Evolutionary conservation across 208 protist genomes (phyloP), one percentile per base, ranked within the genome.

Genomic region (Crithidia fasciculata): DNA sequence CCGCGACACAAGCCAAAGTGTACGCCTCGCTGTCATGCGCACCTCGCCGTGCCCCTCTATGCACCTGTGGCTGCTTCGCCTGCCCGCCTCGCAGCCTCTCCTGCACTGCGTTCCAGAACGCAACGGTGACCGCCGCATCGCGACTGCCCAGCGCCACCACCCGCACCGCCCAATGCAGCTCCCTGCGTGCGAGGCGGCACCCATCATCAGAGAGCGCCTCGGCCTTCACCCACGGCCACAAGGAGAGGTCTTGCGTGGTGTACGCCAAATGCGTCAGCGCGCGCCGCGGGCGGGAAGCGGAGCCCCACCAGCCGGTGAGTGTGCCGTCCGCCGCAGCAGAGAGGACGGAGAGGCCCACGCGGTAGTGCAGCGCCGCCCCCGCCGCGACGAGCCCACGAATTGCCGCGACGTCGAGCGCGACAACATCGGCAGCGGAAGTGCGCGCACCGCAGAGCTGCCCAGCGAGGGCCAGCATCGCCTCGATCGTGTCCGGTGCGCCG

Each of bases 111-210:
- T 39, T 12, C 65, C 65, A 70, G 54, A 70, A 59, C 6, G n/a
- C 65, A 16, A 61, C 43, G 3, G 65, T 37, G 4, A 8, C 28
- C 54, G 18, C 60, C 5, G 57, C 28, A 19, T 63, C 63, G 5
- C 19, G 39, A 16, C 74, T 72, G 47, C 74, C 74, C 16, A 73
- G 15, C 2, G 67, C 74, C 4, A 79, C 56, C 0, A 79, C 36
- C 2, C 74, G 57, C 13, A 74, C 49, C 4, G 74, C 62, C 62
- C 55, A 66, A 62, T 81, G 76, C 13, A 69, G 50, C 19, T 76
- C 71, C 10, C 19, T 7, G 9, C 12, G 13, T 3, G 61, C 58
- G 2, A 72, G 28, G 28, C 9, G 47, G 0, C 40, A 63, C 10
- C 19, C 5, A 6, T 16, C 2, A 40, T 28, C n/a, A 41, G 53